Percentiles rank a stretch among this genome's conserved stretches.
Evolutionary conservation across 2,329 filamentous ascomycete genomes (phyloP).

Genomic region (Colletotrichum tanaceti): DNA sequence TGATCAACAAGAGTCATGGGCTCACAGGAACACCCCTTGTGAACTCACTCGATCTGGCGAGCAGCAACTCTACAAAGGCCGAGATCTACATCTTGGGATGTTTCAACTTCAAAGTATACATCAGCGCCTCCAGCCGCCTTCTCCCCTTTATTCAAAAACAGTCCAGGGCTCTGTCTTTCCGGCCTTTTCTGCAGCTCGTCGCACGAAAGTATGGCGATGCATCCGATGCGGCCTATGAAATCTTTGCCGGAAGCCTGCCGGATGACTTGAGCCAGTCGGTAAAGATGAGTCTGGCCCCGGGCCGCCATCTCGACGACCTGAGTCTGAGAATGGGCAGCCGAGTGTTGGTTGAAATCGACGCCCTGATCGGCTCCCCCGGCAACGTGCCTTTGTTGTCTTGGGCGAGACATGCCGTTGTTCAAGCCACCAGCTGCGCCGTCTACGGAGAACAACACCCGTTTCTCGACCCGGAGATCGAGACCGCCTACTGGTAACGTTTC

Average conservation of each 20-base stretch:
- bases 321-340: constrained; percentile 39
- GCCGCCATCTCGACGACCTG: constrained; percentile 40
- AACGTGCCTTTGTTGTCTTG: constrained; percentile 29
- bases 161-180: constrained; percentile 45
- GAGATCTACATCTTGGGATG: constrained; percentile 47
- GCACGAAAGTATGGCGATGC: constrained; percentile 32
- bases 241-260: constrained; percentile 25
- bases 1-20: too few species aligned
- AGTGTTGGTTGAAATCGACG: constrained; percentile 31
- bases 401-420: constrained; percentile 32
- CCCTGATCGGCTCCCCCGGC: constrained; percentile 16
- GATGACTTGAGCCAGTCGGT: constrained; percentile 31
- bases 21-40: too few species aligned
- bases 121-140: constrained; percentile 45
- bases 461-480: constrained; percentile 28
- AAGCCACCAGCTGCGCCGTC: constrained; percentile 39
- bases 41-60: neutral
- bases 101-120: constrained; percentile 47
- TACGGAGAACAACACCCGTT: constrained; percentile 38
- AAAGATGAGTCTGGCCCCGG: constrained; percentile 34
- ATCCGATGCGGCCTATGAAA: constrained; percentile 27
- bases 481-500: constrained; percentile 38
- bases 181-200: constrained; percentile 45
- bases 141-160: constrained; percentile 44
- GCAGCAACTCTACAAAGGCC: constrained; percentile 25